Evolutionary conservation across 2,329 filamentous ascomycete genomes (phyloP).

Genomic region (Phyllosticta citrichinensis): DNA sequence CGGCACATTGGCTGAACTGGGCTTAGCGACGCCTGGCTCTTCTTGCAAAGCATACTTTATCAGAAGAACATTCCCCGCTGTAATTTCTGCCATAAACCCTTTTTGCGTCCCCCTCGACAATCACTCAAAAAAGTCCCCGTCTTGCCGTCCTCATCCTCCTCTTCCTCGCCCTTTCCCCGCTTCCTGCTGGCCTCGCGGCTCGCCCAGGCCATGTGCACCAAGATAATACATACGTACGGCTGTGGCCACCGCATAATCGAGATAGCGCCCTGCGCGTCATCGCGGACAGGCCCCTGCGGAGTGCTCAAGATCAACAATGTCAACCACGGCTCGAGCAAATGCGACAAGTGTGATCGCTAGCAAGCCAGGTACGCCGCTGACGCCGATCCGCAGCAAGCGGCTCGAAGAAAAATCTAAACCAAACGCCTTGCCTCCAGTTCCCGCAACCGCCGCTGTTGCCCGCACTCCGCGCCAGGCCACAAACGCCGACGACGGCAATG

Average conservation of each 20-base stretch:
- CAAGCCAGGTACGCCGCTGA: slow-evolving; percentile 18
- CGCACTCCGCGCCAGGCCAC: too few species aligned
- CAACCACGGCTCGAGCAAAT: slow-evolving; percentile 37
- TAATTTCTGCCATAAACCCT: background rate
- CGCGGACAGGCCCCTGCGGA: slow-evolving; percentile 30
- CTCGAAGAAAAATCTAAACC: background rate
- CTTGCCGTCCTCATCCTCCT: background rate
- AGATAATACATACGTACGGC: slow-evolving; percentile 37
- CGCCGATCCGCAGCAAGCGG: background rate
- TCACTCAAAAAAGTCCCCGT: background rate
- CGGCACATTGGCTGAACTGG: slow-evolving; percentile 1
- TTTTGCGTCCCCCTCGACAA: background rate
- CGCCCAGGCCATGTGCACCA: slow-evolving; percentile 33
- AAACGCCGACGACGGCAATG: too few species aligned
- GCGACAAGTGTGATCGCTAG: slow-evolving; percentile 35
- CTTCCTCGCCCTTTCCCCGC: slow-evolving; percentile 10
- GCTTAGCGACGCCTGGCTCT: background rate
- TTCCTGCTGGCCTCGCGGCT: background rate
- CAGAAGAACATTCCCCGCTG: background rate
- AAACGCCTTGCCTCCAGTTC: background rate
- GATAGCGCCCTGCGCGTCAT: slow-evolving; percentile 36
- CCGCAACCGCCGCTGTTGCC: too few species aligned
- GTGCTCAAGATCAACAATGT: slow-evolving; percentile 34
- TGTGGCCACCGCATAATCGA: slow-evolving; percentile 36
- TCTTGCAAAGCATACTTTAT: background rate